phyloP scores from a whole-genome alignment of 2,329 filamentous ascomycete species.

The Venturia effusa region DNA sequence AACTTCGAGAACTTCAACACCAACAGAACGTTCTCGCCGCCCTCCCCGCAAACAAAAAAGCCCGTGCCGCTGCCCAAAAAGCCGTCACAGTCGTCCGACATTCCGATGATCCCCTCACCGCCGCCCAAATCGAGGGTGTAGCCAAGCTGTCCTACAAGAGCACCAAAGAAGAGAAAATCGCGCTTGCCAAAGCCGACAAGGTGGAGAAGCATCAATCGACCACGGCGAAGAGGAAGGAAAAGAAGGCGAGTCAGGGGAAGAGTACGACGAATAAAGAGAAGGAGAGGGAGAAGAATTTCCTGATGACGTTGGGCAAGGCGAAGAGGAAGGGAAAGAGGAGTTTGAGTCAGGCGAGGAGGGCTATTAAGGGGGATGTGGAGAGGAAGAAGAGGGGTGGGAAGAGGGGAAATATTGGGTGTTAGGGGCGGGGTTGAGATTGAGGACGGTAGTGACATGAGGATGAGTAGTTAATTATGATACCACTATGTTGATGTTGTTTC shows the following conservation, averaged over 20 bases:
- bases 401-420: slow-evolving; percentile 50
- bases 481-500: no score
- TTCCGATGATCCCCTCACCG: slow-evolving; percentile 78
- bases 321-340: slow-evolving; percentile 93
- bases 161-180: slow-evolving; percentile 83
- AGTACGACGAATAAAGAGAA: slow-evolving; percentile 97
- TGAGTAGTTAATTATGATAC: neutral
- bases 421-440: neutral
- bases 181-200: slow-evolving; percentile 72
- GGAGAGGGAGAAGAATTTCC: slow-evolving; percentile 91
- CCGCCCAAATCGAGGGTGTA: slow-evolving; percentile 82
- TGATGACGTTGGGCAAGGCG: slow-evolving; percentile 96
- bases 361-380: slow-evolving; percentile 70
- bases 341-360: slow-evolving; percentile 72
- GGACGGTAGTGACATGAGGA: neutral
- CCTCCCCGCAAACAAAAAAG: slow-evolving; percentile 34
- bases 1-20: slow-evolving; percentile 77
- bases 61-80: neutral
- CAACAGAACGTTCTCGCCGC: slow-evolving; percentile 59
- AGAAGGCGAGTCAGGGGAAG: slow-evolving; percentile 84
- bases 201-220: slow-evolving; percentile 77
- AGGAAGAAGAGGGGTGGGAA: slow-evolving; percentile 75
- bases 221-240: slow-evolving; percentile 71
- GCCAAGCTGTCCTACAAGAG: slow-evolving; percentile 65
- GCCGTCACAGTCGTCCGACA: neutral